Evolutionary conservation across 2,329 filamentous ascomycete species (phyloP).

Genomic region (Trichothecium sympodiale): DNA sequence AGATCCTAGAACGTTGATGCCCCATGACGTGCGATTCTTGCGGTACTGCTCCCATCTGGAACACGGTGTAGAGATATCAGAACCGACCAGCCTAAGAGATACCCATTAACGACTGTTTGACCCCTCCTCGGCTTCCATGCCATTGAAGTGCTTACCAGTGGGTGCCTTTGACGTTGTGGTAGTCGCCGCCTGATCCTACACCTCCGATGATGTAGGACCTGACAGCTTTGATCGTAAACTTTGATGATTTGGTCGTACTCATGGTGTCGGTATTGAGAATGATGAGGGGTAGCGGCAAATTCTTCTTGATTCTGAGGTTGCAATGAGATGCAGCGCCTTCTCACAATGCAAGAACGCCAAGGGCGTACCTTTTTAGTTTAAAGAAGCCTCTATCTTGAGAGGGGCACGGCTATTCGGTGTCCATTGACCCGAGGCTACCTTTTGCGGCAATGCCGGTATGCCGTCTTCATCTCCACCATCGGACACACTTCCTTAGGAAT

Average conservation of each 20-base stretch:
- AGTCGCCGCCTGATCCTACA: constrained; percentile 58
- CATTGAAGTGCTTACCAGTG: constrained; percentile 42
- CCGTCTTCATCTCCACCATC: too few species aligned
- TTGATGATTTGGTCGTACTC: neutral
- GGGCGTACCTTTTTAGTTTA: too few species aligned
- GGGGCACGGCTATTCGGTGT: constrained; percentile 2
- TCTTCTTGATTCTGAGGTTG: too few species aligned
- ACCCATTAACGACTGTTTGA: constrained; percentile 1
- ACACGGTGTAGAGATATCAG: constrained; percentile 85
- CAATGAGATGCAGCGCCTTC: too few species aligned
- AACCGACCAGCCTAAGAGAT: constrained; percentile 69
- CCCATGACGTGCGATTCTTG: constrained; percentile 81
- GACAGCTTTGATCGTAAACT: constrained; percentile 56
- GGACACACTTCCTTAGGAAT: too few species aligned
- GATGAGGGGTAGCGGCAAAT: constrained; percentile 2
- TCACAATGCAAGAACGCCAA: too few species aligned
- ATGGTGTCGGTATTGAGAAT: too few species aligned
- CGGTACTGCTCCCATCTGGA: constrained; percentile 83
- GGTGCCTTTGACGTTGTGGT: constrained; percentile 78
- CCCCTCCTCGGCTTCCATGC: too few species aligned
- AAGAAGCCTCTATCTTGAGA: too few species aligned
- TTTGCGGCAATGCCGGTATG: too few species aligned
- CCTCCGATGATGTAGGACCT: constrained; percentile 63
- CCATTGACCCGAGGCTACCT: constrained; percentile 3
- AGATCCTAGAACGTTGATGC: constrained; percentile 88